Evolutionary conservation across 2,329 filamentous ascomycete species (phyloP).

Genomic region (Penicillium sp.): DNA sequence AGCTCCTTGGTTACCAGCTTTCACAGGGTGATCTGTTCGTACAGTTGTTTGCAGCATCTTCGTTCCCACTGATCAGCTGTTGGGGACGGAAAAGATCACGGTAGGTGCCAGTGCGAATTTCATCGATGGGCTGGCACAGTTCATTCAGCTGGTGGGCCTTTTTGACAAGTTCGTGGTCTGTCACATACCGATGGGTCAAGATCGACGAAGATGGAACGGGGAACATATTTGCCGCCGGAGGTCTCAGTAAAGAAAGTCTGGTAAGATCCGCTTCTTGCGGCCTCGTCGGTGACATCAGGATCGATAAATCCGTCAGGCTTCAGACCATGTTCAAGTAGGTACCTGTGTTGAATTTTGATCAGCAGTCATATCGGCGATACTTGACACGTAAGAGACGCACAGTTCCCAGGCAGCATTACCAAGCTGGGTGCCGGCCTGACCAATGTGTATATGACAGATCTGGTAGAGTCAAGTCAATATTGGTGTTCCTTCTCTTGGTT

Average conservation of each 20-base stretch:
- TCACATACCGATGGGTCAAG: slow-evolving; percentile 51
- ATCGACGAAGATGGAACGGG: slow-evolving; percentile 59
- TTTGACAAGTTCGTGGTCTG: not conserved
- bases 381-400: slow-evolving; percentile 42
- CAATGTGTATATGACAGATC: slow-evolving; percentile 60
- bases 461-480: slow-evolving; percentile 25
- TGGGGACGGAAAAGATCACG: slow-evolving; percentile 59
- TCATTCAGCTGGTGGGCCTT: not conserved
- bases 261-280: slow-evolving; percentile 49
- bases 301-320: slow-evolving; percentile 52
- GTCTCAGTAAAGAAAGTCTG: slow-evolving; percentile 62
- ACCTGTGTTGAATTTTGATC: slow-evolving; percentile 35
- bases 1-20: slow-evolving; percentile 2
- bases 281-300: slow-evolving; percentile 45
- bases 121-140: slow-evolving; percentile 50
- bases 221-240: slow-evolving; percentile 57
- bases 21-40: slow-evolving; percentile 16
- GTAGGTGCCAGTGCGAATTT: slow-evolving; percentile 57
- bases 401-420: slow-evolving; percentile 62
- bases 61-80: slow-evolving; percentile 58
- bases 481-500: not conserved
- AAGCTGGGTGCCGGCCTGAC: slow-evolving; percentile 59
- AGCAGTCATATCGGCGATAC: slow-evolving; percentile 9
- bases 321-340: slow-evolving; percentile 59
- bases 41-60: slow-evolving; percentile 63